Conservation (phyloP, 306 rosid genomes). For the Cucurbita moschata region DNA sequence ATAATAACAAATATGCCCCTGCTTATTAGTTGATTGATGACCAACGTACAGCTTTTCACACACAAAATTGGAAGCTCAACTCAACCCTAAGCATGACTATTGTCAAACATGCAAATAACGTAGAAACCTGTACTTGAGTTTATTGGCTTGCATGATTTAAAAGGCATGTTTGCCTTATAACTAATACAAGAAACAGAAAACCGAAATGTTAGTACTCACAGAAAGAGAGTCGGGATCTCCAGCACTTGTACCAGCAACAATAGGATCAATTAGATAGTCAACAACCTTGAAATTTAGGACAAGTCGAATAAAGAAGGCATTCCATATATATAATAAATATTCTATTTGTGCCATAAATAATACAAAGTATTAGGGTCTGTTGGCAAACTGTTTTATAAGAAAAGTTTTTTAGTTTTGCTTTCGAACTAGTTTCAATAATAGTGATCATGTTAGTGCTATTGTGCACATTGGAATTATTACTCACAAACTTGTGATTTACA, state of each 20-base stretch:
- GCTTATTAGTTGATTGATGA: not conserved
- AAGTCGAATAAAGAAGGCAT: slow-evolving; percentile 1
- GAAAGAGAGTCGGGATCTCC: slow-evolving; percentile 90
- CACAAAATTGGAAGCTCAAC: not conserved
- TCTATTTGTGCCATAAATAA: not conserved
- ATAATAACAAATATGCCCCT: not conserved
- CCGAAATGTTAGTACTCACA: slow-evolving; percentile 34
- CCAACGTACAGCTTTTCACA: not conserved
- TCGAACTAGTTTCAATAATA: not conserved
- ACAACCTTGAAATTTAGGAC: slow-evolving; percentile 47
- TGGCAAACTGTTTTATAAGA: not conserved
- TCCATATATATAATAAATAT: not conserved
- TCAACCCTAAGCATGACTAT: not conserved
- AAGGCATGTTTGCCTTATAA: not conserved
- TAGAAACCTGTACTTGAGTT: not conserved
- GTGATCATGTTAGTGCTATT: not conserved
- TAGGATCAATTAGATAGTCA: slow-evolving; percentile 84
- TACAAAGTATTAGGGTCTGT: not conserved
- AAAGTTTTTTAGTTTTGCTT: not conserved
- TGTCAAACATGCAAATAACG: not conserved
- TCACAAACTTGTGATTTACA: not conserved
- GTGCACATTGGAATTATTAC: not conserved
- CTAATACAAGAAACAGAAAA: not conserved
- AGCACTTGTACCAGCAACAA: slow-evolving; percentile 82
- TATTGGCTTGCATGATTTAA: not conserved